Conservation (phyloP, 257 asterid species). For the Gentiana dahurica region DNA sequence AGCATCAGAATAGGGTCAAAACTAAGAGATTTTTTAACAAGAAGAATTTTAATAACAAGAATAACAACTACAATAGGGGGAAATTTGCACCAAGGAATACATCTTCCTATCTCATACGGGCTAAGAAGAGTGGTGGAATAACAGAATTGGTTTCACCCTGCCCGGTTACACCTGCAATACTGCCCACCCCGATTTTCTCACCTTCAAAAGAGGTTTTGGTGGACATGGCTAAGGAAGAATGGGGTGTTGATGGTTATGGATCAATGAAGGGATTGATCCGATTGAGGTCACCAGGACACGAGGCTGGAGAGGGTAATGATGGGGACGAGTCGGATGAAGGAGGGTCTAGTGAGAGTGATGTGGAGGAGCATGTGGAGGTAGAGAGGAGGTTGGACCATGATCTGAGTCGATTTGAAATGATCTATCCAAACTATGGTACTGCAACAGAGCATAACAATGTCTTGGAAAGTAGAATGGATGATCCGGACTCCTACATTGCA, state of each 20-base stretch:
- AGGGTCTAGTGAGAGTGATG: constrained; percentile 79
- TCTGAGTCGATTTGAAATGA: constrained; percentile 77
- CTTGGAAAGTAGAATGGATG: constrained; percentile 73
- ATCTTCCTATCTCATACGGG: constrained; percentile 50
- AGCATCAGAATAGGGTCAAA: constrained; percentile 57
- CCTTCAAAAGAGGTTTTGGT: constrained; percentile 73
- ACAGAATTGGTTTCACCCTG: constrained; percentile 71
- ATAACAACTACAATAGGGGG: constrained; percentile 28
- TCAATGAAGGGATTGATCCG: constrained; percentile 81
- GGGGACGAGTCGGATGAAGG: constrained; percentile 65
- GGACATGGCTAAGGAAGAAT: constrained; percentile 82
- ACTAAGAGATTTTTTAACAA: constrained; percentile 46
- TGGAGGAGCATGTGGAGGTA: constrained; percentile 75
- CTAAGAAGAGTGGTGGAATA: constrained; percentile 77
- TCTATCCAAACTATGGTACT: constrained; percentile 36
- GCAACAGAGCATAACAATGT: constrained; percentile 40
- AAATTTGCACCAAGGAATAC: constrained; percentile 72
- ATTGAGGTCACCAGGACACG: constrained; percentile 65
- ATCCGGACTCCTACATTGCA: constrained; percentile 68
- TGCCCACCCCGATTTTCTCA: constrained; percentile 74
- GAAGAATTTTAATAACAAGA: constrained; percentile 37
- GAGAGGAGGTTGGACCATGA: constrained; percentile 82
- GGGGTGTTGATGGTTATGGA: constrained; percentile 92
- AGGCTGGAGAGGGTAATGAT: constrained; percentile 35
- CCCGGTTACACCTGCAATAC: constrained; percentile 64